Conservation (phyloP, 2,329 filamentous ascomycete species). For the Phialocephala sp. region DNA sequence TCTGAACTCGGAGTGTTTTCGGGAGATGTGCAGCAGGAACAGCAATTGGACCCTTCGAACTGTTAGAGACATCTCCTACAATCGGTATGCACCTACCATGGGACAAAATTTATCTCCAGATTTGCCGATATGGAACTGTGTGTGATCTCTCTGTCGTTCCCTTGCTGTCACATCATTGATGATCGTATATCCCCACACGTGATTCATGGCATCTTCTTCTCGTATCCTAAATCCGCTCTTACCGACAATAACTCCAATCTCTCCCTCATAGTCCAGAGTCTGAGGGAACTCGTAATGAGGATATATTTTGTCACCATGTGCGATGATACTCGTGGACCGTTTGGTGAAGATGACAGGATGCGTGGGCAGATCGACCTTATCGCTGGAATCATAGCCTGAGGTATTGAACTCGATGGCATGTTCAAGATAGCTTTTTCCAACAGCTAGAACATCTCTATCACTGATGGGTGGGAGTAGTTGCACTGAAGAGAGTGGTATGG, state of each 20-base stretch:
- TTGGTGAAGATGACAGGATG: constrained; percentile 64
- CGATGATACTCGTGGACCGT: constrained; percentile 50
- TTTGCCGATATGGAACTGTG: constrained; percentile 65
- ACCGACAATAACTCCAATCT: constrained; percentile 59
- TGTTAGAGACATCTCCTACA: not conserved
- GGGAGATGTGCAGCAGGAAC: constrained; percentile 53
- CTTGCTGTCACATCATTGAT: constrained; percentile 63
- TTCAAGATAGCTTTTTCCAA: constrained; percentile 63
- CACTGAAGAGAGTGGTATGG: constrained; percentile 45
- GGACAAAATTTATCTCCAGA: constrained; percentile 61
- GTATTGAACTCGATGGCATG: constrained; percentile 63
- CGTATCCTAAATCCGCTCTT: constrained; percentile 51
- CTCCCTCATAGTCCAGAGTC: constrained; percentile 58
- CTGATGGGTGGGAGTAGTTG: constrained; percentile 53
- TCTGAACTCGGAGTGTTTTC: constrained; percentile 47
- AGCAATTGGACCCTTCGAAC: constrained; percentile 54
- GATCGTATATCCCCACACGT: constrained; percentile 51
- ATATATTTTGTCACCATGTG: constrained; percentile 46
- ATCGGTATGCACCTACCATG: constrained; percentile 48
- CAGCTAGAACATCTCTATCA: constrained; percentile 57
- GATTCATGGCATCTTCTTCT: constrained; percentile 33
- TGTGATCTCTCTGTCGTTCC: constrained; percentile 62
- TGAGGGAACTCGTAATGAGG: constrained; percentile 54
- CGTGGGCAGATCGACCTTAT: constrained; percentile 57
- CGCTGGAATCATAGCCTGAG: constrained; percentile 59